Percentiles rank a stretch among this genome's conserved stretches.
Conservation (phyloP, 495 filamentous ascomycete genomes). For the Rusavskia elegans region DNA sequence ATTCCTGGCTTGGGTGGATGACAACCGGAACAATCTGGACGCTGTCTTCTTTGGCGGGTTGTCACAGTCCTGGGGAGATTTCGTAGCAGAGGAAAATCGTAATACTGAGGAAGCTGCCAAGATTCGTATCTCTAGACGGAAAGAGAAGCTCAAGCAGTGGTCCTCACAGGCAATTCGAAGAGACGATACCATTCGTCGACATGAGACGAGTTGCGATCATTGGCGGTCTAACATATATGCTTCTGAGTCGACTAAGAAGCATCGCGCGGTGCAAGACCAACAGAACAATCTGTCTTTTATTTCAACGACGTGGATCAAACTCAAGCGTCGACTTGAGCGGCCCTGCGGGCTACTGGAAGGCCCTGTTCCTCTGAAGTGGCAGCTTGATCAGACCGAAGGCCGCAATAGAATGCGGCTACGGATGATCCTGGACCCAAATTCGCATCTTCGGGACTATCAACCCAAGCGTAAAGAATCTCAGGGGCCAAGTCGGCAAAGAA, state of each 20-base stretch:
- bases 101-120: slow-evolving; percentile 57
- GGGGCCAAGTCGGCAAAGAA: slow-evolving; percentile 16
- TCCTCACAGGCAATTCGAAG: slow-evolving; percentile 43
- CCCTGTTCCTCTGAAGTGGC: slow-evolving; percentile 52
- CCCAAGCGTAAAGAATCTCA: slow-evolving; percentile 59
- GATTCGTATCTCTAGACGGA: slow-evolving; percentile 51
- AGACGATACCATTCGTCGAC: slow-evolving; percentile 57
- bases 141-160: slow-evolving; percentile 71
- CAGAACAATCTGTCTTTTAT: slow-evolving; percentile 73
- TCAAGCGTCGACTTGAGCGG: slow-evolving; percentile 56
- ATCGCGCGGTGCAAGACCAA: slow-evolving; percentile 73
- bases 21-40: slow-evolving; percentile 67
- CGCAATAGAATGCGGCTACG: slow-evolving; percentile 87
- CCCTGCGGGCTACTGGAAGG: slow-evolving; percentile 67
- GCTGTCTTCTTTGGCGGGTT: slow-evolving; percentile 61
- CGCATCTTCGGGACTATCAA: slow-evolving; percentile 59
- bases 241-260: slow-evolving; percentile 81
- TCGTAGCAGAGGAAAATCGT: slow-evolving; percentile 63
- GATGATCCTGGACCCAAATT: slow-evolving; percentile 57
- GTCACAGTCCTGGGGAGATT: slow-evolving; percentile 70
- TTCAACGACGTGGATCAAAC: slow-evolving; percentile 51
- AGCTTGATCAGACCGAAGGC: slow-evolving; percentile 87
- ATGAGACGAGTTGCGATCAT: slow-evolving; percentile 68
- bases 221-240: slow-evolving; percentile 92
- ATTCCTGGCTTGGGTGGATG: slow-evolving; percentile 78